Evolutionary conservation across 345 rosid species (phyloP).

Genomic region (Eucalyptus pumila): DNA sequence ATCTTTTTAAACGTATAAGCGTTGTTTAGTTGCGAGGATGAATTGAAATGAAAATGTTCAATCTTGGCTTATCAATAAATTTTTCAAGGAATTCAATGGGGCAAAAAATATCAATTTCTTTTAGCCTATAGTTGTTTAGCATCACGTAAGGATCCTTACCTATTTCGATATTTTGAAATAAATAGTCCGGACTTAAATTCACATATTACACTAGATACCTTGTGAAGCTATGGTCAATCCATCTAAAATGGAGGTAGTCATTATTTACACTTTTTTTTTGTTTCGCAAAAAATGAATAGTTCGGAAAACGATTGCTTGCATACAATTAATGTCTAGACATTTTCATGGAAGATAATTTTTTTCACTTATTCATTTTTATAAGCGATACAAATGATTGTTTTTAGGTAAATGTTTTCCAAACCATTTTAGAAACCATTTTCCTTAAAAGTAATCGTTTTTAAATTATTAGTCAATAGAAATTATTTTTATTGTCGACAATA

Average conservation of each 20-base stretch:
- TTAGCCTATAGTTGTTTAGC: background rate
- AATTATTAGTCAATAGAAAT: background rate
- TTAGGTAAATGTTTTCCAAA: too few relatives aligned
- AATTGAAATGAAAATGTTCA: background rate
- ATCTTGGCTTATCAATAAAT: background rate
- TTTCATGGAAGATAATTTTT: too few relatives aligned
- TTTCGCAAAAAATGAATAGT: fast-evolving
- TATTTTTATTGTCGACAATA: background rate
- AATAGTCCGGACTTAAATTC: background rate
- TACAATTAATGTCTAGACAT: too few relatives aligned
- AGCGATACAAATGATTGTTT: too few relatives aligned
- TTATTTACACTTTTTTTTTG: fast-evolving
- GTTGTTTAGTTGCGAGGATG: background rate
- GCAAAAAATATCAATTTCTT: too few relatives aligned
- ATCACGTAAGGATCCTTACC: background rate
- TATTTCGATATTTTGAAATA: background rate
- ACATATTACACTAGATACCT: background rate
- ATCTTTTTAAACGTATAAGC: fast-evolving
- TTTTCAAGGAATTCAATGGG: background rate
- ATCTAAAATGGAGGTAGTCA: fast-evolving
- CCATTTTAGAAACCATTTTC: background rate
- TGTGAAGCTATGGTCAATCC: background rate
- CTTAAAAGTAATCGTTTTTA: fast-evolving
- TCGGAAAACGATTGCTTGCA: fast-evolving
- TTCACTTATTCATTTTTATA: too few relatives aligned